Conservation (phyloP, 2,329 filamentous ascomycete species). For the Geosmithia flava region DNA sequence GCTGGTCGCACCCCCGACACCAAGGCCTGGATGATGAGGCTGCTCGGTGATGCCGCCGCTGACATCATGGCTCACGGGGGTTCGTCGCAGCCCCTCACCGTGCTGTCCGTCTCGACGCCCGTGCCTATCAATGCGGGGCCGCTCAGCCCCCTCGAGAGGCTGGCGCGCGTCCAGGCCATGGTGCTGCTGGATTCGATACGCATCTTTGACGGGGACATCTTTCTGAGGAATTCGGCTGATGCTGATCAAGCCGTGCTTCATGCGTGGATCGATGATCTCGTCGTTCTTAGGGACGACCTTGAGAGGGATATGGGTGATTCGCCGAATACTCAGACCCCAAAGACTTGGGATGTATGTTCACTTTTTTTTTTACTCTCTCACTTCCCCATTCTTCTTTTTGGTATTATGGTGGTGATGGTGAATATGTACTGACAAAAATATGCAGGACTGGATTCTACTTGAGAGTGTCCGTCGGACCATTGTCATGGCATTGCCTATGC, state of each 20-base stretch:
- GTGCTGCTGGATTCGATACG: slow-evolving; percentile 27
- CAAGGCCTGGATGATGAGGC: slow-evolving; percentile 23
- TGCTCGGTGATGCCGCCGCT: slow-evolving; percentile 22
- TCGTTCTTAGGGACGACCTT: slow-evolving; percentile 18
- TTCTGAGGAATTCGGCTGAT: slow-evolving; percentile 25
- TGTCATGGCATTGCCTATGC: slow-evolving; percentile 17
- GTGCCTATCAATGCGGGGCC: slow-evolving; percentile 2
- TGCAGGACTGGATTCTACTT: slow-evolving; percentile 25
- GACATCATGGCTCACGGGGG: slow-evolving; percentile 21
- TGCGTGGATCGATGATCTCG: slow-evolving; percentile 23
- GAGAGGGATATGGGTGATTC: slow-evolving; percentile 12
- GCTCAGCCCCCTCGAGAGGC: slow-evolving; percentile 20
- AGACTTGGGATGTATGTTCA: slow-evolving; percentile 26
- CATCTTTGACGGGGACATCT: slow-evolving; percentile 29
- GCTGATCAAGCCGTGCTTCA: slow-evolving; percentile 21
- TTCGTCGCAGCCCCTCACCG: slow-evolving; percentile 6
- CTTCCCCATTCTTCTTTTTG: neutral
- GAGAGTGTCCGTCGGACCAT: slow-evolving; percentile 27
- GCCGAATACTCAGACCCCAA: slow-evolving; percentile 17
- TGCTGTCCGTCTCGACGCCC: too few relatives aligned
- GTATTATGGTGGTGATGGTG: too few relatives aligned
- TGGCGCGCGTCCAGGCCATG: slow-evolving; percentile 29
- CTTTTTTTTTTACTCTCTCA: too few relatives aligned
- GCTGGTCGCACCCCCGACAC: slow-evolving; percentile 21
- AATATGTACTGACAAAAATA: slow-evolving; percentile 1